phyloP scores from a whole-genome alignment of 805 yeast species.

The Clavispora vitiphila region DNA sequence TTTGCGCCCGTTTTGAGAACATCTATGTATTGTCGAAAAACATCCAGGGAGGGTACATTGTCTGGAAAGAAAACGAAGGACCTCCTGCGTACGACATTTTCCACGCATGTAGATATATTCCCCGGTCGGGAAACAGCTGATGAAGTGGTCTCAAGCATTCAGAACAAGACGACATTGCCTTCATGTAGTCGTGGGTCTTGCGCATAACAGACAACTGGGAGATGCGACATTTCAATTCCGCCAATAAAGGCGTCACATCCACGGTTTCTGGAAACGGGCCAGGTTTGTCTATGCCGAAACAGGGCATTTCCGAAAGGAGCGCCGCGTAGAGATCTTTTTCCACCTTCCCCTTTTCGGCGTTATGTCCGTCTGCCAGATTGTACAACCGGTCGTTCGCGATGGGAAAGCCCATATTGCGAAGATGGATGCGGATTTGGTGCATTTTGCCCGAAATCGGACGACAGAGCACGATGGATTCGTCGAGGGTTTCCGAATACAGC shows the following conservation, averaged over 20 bases:
- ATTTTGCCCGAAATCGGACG: slow-evolving; percentile 49
- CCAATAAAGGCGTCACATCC: background rate
- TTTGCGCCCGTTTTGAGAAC: no score
- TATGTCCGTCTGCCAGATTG: slow-evolving; percentile 3
- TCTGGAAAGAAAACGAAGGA: slow-evolving; percentile 32
- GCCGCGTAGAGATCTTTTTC: slow-evolving; percentile 6
- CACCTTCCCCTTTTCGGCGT: slow-evolving; percentile 2
- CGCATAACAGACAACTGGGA: background rate
- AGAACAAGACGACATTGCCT: slow-evolving; percentile 2
- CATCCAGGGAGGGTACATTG: slow-evolving; percentile 45
- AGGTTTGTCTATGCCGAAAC: background rate
- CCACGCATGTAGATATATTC: slow-evolving; percentile 47
- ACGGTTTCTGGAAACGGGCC: background rate
- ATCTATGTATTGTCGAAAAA: background rate
- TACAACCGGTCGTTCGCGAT: slow-evolving; percentile 14
- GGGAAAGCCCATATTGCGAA: slow-evolving; percentile 38
- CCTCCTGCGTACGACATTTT: slow-evolving; percentile 16
- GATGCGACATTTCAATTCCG: background rate
- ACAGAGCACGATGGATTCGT: slow-evolving; percentile 45
- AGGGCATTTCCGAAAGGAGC: slow-evolving; percentile 4
- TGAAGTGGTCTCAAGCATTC: slow-evolving; percentile 13
- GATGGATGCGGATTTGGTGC: slow-evolving; percentile 55
- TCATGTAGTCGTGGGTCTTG: background rate
- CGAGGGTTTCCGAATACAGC: slow-evolving; percentile 18
- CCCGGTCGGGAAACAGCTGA: slow-evolving; percentile 15